phyloP scores from a whole-genome alignment of 2,329 filamentous ascomycete genomes.

The Zymoseptoria ardabiliae region DNA sequence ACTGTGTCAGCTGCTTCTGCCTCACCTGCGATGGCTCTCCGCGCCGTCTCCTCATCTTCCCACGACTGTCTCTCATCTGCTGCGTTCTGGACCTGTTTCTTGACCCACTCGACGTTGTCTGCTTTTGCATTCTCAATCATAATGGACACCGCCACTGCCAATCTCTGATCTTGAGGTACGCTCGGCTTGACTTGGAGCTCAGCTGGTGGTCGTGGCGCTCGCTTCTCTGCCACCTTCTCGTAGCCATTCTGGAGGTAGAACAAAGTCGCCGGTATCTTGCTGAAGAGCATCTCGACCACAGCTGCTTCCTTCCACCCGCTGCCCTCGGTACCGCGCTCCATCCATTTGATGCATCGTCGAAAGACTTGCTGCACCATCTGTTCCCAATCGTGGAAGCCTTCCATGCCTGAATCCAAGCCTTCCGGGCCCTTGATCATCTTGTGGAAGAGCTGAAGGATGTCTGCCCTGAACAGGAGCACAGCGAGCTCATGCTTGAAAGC shows the following conservation, averaged over 20 bases:
- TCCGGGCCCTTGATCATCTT: conserved; percentile 87
- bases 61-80: conserved; percentile 68
- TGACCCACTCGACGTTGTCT: conserved; percentile 75
- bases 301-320: conserved; percentile 73
- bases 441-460: conserved; percentile 82
- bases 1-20: conserved; percentile 13
- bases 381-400: conserved; percentile 81
- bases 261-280: conserved; percentile 74
- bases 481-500: conserved; percentile 92
- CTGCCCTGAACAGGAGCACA: conserved; percentile 80
- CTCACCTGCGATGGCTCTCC: conserved; percentile 31
- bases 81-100: conserved; percentile 60
- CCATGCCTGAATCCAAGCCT: conserved; percentile 58
- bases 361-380: conserved; percentile 80
- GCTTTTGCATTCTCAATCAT: conserved; percentile 72
- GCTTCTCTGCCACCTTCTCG: conserved; percentile 65
- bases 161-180: conserved; percentile 56
- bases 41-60: conserved; percentile 63
- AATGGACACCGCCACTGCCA: conserved; percentile 72
- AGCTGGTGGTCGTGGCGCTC: conserved; percentile 62
- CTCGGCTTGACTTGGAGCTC: conserved; percentile 75
- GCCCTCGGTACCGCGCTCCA: conserved; percentile 35
- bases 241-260: conserved; percentile 88
- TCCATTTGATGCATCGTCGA: conserved; percentile 71
- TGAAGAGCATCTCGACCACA: conserved; percentile 88